Evolutionary conservation across 305 asterid species (phyloP), one percentile per base, ranked within the genome.

Genomic region (Rubia occidens): DNA sequence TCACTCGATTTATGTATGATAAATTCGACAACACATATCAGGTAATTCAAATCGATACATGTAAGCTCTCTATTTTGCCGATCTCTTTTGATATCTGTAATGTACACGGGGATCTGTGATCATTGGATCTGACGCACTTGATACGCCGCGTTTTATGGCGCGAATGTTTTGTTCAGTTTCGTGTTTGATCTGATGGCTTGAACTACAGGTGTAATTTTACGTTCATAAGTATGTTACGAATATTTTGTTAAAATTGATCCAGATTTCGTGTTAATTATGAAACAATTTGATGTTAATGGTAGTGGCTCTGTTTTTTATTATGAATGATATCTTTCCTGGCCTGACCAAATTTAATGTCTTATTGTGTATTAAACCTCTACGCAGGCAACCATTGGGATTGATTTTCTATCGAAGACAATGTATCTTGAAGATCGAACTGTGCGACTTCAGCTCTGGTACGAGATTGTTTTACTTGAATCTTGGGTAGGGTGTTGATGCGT

Each of bases 1-100:
- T 88, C 85, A 90, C 92, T 69, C 97, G 92, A 37, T 90, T 90
- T 84, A 87, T 88, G 97, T 88, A 87, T 81, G 97, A 88, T 72
- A 90, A 90, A 80, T 90, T 90, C 84, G 97, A 90, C 79, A 88
- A 88, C 58, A 87, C 96, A 67, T 90, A 88, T 82, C 95, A 88
- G 97, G 96, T 84, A 47, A 8, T 39, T 14, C 18, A 10, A 3
- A 18, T n/a, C 47, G 5, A 3, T 32, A 32, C 37, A 32, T 32
- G 37, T 17, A 1, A 43, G 61, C 29, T 69, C n/a, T 42, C 0
- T 9, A 11, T 55, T 53, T 14, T 45, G 14, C 17, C 17, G 8
- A 3, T 37, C 64, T 60, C 29, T 45, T 60, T 42, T 43, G 11
- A 3, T 67, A 26, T 13, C 56, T 21, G 47, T 11, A 53, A 20